phyloP scores from a whole-genome alignment of 108 stramenopile genomes.

The Nannochloropsis granulata region DNA sequence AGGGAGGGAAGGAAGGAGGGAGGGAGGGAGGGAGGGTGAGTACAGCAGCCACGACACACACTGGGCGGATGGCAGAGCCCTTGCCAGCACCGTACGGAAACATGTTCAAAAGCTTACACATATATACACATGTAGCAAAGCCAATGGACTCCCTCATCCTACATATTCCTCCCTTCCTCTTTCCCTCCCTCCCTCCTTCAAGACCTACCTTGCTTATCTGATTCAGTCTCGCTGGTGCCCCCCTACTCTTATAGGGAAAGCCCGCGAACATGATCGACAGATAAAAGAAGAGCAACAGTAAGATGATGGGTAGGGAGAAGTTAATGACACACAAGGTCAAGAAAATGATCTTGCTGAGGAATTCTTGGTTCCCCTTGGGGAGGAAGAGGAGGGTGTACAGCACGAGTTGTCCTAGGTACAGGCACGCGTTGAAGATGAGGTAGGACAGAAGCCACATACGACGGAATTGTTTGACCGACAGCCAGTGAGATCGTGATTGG shows the following conservation, averaged over 20 bases:
- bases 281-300: constrained; percentile 51
- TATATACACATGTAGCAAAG: background rate
- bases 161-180: background rate
- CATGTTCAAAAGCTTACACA: background rate
- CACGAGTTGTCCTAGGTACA: constrained; percentile 56
- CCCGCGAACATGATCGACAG: constrained; percentile 52
- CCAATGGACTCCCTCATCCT: background rate
- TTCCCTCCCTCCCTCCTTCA: background rate
- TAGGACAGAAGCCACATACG: constrained; percentile 49
- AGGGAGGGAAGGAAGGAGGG: background rate
- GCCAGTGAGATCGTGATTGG: constrained; percentile 56
- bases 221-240: background rate
- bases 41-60: too few relatives aligned
- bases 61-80: background rate
- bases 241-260: constrained; percentile 22
- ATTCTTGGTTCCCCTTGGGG: constrained; percentile 36
- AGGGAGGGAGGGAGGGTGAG: background rate
- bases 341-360: constrained; percentile 41
- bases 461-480: constrained; percentile 27
- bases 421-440: constrained; percentile 58
- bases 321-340: constrained; percentile 56
- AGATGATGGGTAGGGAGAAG: constrained; percentile 51
- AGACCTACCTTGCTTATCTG: background rate
- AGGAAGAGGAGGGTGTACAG: constrained; percentile 61
- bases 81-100: background rate